Evolutionary conservation across 148 eudicot genomes (phyloP), one percentile per base, ranked within the genome.

Genomic region (Pouteria glomerata): DNA sequence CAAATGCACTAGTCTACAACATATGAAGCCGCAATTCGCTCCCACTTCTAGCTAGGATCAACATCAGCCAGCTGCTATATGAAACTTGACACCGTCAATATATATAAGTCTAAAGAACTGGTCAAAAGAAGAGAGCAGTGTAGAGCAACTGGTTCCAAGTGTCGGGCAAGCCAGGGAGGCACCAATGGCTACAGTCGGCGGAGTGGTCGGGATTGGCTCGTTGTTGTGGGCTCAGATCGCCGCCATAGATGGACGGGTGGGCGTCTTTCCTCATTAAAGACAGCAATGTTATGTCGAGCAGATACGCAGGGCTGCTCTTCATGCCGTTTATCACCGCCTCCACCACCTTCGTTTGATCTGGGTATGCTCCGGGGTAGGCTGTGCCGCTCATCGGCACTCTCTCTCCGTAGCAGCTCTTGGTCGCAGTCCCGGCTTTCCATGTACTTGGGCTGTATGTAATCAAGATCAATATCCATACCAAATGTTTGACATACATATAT

Each of bases 131-230:
- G 79, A 89, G 61, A 12, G 81, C 88, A 30, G 90, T 82, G 64
- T 91, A 85, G 73, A 95, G 84, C 5, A 89, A 84, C 71, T 91
- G 98, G 70, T 91, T 95, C 99, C 99, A 95, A 13, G 99, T 91
- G 80, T 95, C 99, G 53, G 99, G 99, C 90, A 95, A 84, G 63
- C 97, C 97, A 65, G 97, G 99, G n/a, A 88, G 89, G 68, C 94
- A 91, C 96, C 98, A 91, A 44, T 95, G 98, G 81, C 98, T 91
- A 47, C 98, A 91, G 57, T 91, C 98, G 16, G 96, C 81, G 21
- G 85, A 84, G 50, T 77, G 88, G 57, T 78, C 84, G 1, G 97
- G 97, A 56, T 91, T 86, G 50, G 91, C 90, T 69, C 85, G 75
- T 62, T 95, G 94, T 2, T 48, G 81, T 0, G 93, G 88, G 60